phyloP scores from a whole-genome alignment of 257 asterid species.

The Jasminum sambac region DNA sequence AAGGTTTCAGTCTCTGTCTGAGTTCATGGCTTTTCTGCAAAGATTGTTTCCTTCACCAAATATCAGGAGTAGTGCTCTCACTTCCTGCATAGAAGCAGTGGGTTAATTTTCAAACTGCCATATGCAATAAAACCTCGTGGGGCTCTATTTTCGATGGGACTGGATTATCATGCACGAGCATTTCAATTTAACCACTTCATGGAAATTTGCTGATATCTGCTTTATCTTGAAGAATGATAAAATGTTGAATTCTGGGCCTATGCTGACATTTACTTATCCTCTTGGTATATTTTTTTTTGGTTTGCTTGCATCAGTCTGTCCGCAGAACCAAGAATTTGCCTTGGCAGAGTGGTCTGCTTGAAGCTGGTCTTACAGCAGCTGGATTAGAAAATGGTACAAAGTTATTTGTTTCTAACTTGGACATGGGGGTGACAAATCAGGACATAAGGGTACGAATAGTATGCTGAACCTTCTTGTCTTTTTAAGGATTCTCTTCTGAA shows the following conservation, averaged over 20 bases:
- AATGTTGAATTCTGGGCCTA: slow-evolving; percentile 41
- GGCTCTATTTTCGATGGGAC: slow-evolving; percentile 45
- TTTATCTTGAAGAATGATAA: slow-evolving; percentile 60
- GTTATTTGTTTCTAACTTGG: slow-evolving; percentile 71
- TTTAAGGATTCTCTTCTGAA: slow-evolving; percentile 34
- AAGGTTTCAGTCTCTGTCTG: slow-evolving; percentile 45
- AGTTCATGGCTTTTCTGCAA: slow-evolving; percentile 59
- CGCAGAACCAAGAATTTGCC: slow-evolving; percentile 77
- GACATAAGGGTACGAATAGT: slow-evolving; percentile 85
- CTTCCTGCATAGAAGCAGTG: slow-evolving; percentile 60
- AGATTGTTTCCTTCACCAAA: slow-evolving; percentile 63
- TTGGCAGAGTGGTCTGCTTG: slow-evolving; percentile 86
- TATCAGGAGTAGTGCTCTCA: slow-evolving; percentile 65
- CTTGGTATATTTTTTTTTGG: slow-evolving; percentile 64
- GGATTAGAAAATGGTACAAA: slow-evolving; percentile 76
- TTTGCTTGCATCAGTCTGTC: slow-evolving; percentile 83
- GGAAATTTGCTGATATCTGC: slow-evolving; percentile 61
- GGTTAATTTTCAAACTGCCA: slow-evolving; percentile 42
- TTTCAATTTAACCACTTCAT: slow-evolving; percentile 48
- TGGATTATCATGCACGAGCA: slow-evolving; percentile 54
- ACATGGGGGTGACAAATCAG: slow-evolving; percentile 70
- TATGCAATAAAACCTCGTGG: slow-evolving; percentile 43
- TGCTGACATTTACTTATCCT: slow-evolving; percentile 64
- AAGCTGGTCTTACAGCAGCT: slow-evolving; percentile 85
- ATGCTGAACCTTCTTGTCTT: slow-evolving; percentile 33